Evolutionary conservation across 73 alveolate species (phyloP).

Genomic region (Paraurostyla sp.): DNA sequence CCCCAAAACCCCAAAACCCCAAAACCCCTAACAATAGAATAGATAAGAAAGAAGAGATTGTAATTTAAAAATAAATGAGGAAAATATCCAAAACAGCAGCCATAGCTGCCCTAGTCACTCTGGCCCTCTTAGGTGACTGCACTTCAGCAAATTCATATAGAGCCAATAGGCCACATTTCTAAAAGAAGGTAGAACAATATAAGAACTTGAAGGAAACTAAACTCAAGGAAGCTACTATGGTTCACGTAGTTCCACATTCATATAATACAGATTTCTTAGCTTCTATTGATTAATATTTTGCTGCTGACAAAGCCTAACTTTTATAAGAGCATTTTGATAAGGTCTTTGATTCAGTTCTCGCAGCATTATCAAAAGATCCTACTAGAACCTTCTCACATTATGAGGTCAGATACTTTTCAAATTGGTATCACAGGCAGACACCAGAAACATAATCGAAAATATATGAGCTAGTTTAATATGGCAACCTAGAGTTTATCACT

Average conservation of each 20-base stretch:
- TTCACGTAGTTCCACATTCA: constrained; percentile 39
- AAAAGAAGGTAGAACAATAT: too few relatives aligned
- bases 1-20: too few relatives aligned
- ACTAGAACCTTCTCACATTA: constrained; percentile 89
- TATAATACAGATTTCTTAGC: neutral
- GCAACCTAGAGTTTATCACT: constrained; percentile 83
- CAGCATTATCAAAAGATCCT: constrained; percentile 69
- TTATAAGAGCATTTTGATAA: constrained; percentile 25
- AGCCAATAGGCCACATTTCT: too few relatives aligned
- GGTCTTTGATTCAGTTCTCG: constrained; percentile 70
- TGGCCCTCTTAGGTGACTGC: too few relatives aligned
- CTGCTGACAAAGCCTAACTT: neutral
- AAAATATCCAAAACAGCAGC: too few relatives aligned
- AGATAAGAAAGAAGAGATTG: too few relatives aligned
- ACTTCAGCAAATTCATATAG: too few relatives aligned
- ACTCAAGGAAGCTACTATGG: neutral
- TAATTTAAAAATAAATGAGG: too few relatives aligned
- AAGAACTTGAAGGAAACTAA: too few relatives aligned
- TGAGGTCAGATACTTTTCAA: constrained; percentile 86
- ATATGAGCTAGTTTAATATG: constrained; percentile 69
- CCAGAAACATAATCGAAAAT: neutral
- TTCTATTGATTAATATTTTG: neutral
- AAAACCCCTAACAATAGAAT: too few relatives aligned
- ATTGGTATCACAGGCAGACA: constrained; percentile 89
- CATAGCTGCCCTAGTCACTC: too few relatives aligned